These are phyloP conservation scores for Eucalyptus victrix DNA, from an alignment of 345 rosid species.

Conservation along the genomic window DNA sequence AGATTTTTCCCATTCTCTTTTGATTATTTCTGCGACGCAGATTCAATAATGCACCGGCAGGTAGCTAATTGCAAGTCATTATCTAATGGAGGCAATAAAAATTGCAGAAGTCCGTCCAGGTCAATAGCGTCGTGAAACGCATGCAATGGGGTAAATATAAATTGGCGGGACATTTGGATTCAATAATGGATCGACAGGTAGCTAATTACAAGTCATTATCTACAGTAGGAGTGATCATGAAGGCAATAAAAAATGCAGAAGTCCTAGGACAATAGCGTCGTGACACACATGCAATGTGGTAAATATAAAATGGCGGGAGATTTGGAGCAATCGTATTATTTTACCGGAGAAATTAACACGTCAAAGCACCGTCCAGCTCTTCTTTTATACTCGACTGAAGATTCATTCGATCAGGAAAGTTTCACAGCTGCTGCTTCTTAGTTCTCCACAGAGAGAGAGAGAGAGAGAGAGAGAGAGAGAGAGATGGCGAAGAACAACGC, in stretches of 20 bases:
- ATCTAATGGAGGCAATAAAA: not conserved
- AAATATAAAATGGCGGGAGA: not conserved
- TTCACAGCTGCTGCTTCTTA: not conserved
- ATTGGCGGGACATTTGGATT: not conserved
- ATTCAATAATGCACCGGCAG: not conserved
- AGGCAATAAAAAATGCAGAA: too few relatives aligned
- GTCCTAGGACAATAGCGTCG: too few relatives aligned
- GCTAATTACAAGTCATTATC: too few relatives aligned
- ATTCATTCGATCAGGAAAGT: not conserved
- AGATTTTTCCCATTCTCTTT: not conserved
- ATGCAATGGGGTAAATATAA: not conserved
- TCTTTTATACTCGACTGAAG: not conserved
- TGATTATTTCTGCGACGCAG: not conserved
- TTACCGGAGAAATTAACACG: not conserved
- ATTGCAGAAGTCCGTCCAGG: not conserved
- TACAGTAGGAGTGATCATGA: too few relatives aligned
- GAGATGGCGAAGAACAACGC: conserved; percentile 18
- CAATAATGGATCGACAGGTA: too few relatives aligned
- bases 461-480: not conserved
- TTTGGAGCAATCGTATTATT: not conserved
- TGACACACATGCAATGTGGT: too few relatives aligned
- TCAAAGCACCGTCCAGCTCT: not conserved
- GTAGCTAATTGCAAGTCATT: not conserved
- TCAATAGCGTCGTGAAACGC: not conserved
- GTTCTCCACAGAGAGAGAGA: not conserved